A percentile compares a stretch with the other conserved stretches of the same genome.
Conservation (phyloP, 306 rosid species). For the Cucurbita argyrosperma region DNA sequence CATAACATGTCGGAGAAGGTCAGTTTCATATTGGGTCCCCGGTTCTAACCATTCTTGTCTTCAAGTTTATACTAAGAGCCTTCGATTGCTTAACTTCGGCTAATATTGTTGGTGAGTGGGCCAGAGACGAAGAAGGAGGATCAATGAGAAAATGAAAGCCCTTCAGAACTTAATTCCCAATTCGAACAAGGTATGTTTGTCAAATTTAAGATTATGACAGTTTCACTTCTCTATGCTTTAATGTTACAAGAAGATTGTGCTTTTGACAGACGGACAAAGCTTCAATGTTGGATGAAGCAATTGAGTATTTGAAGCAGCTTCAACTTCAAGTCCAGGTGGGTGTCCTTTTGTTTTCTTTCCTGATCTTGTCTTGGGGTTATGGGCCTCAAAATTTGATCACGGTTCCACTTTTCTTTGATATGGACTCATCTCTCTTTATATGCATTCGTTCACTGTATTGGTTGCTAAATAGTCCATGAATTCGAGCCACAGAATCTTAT, state of each 20-base stretch:
- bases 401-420: not conserved
- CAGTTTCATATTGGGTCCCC: not conserved
- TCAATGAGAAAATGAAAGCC: slow-evolving; percentile 92
- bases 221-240: not conserved
- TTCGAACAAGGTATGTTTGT: slow-evolving; percentile 64
- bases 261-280: slow-evolving; percentile 84
- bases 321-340: slow-evolving; percentile 84
- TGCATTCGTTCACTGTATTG: not conserved
- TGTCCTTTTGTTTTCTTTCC: slow-evolving; percentile 1
- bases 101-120: slow-evolving; percentile 16
- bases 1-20: slow-evolving; percentile 97
- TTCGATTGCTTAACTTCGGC: slow-evolving; percentile 9
- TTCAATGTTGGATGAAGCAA: slow-evolving; percentile 90
- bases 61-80: not conserved
- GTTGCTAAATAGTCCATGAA: not conserved
- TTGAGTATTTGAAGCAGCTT: slow-evolving; percentile 93
- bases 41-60: slow-evolving; percentile 1
- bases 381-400: not conserved
- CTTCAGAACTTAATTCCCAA: slow-evolving; percentile 85
- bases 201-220: not conserved
- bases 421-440: not conserved
- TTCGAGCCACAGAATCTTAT: not conserved
- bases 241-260: not conserved
- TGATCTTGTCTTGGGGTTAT: not conserved
- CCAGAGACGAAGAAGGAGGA: slow-evolving; percentile 89